phyloP scores from a whole-genome alignment of 202 grass and related monocot genomes.

The Panicum virgatum region DNA sequence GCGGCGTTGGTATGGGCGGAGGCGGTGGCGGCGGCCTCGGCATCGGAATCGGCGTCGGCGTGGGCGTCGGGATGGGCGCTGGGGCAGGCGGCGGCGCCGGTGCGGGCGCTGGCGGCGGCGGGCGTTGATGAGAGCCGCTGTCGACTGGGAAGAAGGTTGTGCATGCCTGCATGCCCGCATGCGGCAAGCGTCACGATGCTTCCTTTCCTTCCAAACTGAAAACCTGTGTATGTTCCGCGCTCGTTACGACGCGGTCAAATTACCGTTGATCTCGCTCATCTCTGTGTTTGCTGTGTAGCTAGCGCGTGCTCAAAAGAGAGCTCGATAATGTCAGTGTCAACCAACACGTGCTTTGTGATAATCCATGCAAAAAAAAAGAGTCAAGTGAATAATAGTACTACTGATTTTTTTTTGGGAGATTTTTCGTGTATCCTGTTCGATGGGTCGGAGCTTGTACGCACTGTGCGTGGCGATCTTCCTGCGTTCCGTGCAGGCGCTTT shows the following conservation, averaged over 20 bases:
- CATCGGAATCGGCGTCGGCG: neutral
- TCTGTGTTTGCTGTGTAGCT: neutral
- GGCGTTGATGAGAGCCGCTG: neutral
- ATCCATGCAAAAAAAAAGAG: neutral
- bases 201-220: neutral
- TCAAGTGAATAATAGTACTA: neutral
- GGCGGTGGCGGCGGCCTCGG: neutral
- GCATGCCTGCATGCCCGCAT: neutral
- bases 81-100: constrained; percentile 23
- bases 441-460: neutral
- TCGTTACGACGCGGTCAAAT: neutral
- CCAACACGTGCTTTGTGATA: constrained; percentile 24
- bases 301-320: neutral
- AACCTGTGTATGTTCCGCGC: neutral
- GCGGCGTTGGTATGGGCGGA: neutral
- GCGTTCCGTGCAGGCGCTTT: neutral
- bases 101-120: constrained; percentile 17
- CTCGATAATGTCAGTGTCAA: neutral
- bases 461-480: neutral
- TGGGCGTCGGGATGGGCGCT: neutral
- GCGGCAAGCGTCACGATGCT: no score
- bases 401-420: no score
- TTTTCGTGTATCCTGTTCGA: neutral
- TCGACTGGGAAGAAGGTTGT: neutral
- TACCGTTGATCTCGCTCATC: neutral